Evolutionary conservation across 1,284 basidiomycete species (phyloP), one percentile per base, ranked within the genome.

Genomic region (Fereydounia khargensis): DNA sequence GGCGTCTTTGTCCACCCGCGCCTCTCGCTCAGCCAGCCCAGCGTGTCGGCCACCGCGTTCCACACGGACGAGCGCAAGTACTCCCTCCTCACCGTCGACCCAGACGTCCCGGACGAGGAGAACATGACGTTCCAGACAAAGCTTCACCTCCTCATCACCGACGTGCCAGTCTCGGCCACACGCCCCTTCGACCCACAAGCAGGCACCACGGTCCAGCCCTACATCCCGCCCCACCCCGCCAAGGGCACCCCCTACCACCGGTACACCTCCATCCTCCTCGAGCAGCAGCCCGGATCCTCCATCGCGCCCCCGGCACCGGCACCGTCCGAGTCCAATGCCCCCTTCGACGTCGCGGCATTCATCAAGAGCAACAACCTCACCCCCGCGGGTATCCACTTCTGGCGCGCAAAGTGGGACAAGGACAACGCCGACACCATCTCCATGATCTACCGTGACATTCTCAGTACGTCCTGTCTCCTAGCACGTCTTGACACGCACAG

Each of bases 141-240:
- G 70, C 78, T 92, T 22, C 91, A 96, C 76, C 94, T 89, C 85
- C 79, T 94, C 63, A 84, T 88, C 86, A 41, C 38, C 4, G 89
- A 78, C 57, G 83, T 81, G 43, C 46, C 48, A 18, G 37, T 71
- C 2, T 47, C 41, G 0, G 45, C 50, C 6, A 23, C 30, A 13
- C 20, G 45, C 9, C 18, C 56, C 17, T 35, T 96, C 39, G 86
- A 85, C 7, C 83, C 86, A 2, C 78, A 80, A 8, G 80, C 79
- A 27, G 76, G 76, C n/a, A 48, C 64, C n/a, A 70, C 75, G 72
- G n/a, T 35, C 59, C 84, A 87, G 2, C 76, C 79, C 10, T 94
- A 91, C 68, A 78, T 91, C 46, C 87, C 90, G 3, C 91, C 91
- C 4, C 89, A 92, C 67, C 91, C 91, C 4, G 86, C 89, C 70